Evolutionary conservation across 23 red algal genomes (phyloP), one percentile per base, ranked within the genome.

Genomic region (Pyropia yezoensis): DNA sequence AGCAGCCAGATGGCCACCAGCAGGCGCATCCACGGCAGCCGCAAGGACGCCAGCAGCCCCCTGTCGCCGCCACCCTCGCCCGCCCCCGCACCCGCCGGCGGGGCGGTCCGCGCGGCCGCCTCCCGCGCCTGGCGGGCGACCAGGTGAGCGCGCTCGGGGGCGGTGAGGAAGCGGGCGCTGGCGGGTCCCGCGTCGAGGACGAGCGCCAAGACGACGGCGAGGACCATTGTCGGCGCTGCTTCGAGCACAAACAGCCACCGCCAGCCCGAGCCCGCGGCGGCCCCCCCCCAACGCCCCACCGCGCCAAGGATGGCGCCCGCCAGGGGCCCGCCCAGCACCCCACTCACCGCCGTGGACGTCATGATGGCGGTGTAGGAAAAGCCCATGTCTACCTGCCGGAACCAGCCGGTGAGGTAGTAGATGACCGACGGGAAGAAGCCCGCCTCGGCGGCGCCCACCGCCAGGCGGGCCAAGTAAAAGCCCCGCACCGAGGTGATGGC

Each of bases 361-460:
- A 82, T 82, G 66, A 82, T 68, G 53, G 71, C 71, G 64, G 77
- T 82, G 39, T 82, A 82, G 60, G 66, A 71, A 23, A 82, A 56
- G 27, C 77, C 77, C 77, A 82, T 82, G 49, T 82, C 77, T 55
- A 71, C 77, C 77, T 82, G 66, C 27, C 66, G 66, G 65, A 82
- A 82, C 77, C 77, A 82, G 20, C 61, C 19, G 55, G 77, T 82
- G 50, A 82, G 66, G 65, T 82, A 82, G 54, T 82, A 82, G 56
- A 82, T 82, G 51, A 82, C 77, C 14, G 77, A 62, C 34, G 77
- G 77, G 53, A 82, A 82, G 54, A 82, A 82, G 13, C 77, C 77
- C 28, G 77, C 59, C 66, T 82, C 77, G 20, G 77, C 50, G 8
- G 77, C 77, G 57, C 77, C 77, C 33, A 82, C 77, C 16, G 71